Evolutionary conservation across 495 filamentous ascomycete species (phyloP), one percentile per base, ranked within the genome.

Genomic region (Annulohypoxylon stygium): DNA sequence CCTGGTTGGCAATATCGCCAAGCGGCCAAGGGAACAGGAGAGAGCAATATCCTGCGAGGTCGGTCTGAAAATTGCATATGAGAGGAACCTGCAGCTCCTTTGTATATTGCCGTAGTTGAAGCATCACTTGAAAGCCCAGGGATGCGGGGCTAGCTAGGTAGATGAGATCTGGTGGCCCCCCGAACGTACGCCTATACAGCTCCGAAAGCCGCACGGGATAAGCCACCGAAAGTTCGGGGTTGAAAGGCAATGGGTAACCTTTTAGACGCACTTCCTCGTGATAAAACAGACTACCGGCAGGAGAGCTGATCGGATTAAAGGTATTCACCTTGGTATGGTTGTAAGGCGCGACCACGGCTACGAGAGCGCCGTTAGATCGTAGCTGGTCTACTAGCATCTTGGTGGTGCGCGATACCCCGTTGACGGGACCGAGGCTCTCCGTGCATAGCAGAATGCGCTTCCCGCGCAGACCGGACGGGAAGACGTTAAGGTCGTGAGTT

Each of bases 81-180:
- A 88, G 78, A 3, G 87, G 86, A 0, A 87, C 82, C 30, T 86
- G 85, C 16, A 60, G 65, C 50, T 82, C 78, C 12, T 80, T 78
- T 16, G 87, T 81, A 67, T 89, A 85, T 54, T 87, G 86, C 25
- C 88, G 83, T 69, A 90, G 83, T 57, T 90, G 80, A 5, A 82
- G 68, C 66, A 90, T 82, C 69, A 90, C 84, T 67, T 90, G 89
- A 69, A 90, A 91, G 8, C 89, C 89, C 9, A 91, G 75, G 1
- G 86, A 89, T 0, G 89, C 89, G 0, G 89, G 89, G 61, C 87
- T 90, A 11, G 89, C 89, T 0, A 90, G 78, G 69, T 91, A 91
- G 70, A 91, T 86, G 39, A 91, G 78, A 67, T 85, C 84, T 0
- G 89, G 89, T 2, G 77, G 70, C 2, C 64, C 61, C 36, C 82